These are phyloP conservation scores for Candida railenensis DNA, from an alignment of 805 yeast species.

Conservation along the genomic window DNA sequence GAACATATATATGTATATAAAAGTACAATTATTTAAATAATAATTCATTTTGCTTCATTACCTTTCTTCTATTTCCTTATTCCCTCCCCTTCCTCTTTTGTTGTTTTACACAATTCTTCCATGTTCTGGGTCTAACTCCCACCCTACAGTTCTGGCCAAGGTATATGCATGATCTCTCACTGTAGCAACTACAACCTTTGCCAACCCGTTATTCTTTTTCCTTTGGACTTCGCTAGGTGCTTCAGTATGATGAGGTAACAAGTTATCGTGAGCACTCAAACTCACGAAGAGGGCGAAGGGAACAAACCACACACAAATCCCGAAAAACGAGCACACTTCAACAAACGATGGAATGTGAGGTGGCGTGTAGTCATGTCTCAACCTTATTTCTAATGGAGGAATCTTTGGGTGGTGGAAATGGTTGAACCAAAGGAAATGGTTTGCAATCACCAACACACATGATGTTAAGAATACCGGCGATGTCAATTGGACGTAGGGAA, in stretches of 20 bases:
- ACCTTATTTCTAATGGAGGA: slow-evolving; percentile 64
- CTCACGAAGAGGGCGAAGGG: slow-evolving; percentile 93
- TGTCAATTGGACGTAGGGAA: slow-evolving; percentile 79
- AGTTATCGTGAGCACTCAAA: slow-evolving; percentile 86
- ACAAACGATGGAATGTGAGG: slow-evolving; percentile 77
- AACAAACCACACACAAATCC: slow-evolving; percentile 87
- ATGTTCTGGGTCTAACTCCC: slow-evolving; percentile 57
- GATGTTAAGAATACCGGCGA: slow-evolving; percentile 70
- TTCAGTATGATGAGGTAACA: slow-evolving; percentile 60
- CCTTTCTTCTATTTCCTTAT: too few species aligned
- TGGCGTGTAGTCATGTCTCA: slow-evolving; percentile 57
- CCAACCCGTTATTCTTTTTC: slow-evolving; percentile 53
- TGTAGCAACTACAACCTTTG: slow-evolving; percentile 61
- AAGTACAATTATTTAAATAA: too few species aligned
- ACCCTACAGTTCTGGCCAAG: slow-evolving; percentile 57
- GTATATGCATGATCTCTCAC: slow-evolving; percentile 47
- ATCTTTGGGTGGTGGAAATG: slow-evolving; percentile 72
- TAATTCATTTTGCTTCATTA: too few species aligned
- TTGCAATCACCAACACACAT: slow-evolving; percentile 69
- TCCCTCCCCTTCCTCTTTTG: not conserved
- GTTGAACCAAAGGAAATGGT: slow-evolving; percentile 89
- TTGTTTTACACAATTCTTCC: slow-evolving; percentile 44
- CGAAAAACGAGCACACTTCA: slow-evolving; percentile 94
- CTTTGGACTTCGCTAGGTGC: slow-evolving; percentile 16
- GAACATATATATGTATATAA: not conserved